These are phyloP conservation scores for Amanita thiersii DNA, from an alignment of 768 basidiomycete species.

Conservation along the genomic window DNA sequence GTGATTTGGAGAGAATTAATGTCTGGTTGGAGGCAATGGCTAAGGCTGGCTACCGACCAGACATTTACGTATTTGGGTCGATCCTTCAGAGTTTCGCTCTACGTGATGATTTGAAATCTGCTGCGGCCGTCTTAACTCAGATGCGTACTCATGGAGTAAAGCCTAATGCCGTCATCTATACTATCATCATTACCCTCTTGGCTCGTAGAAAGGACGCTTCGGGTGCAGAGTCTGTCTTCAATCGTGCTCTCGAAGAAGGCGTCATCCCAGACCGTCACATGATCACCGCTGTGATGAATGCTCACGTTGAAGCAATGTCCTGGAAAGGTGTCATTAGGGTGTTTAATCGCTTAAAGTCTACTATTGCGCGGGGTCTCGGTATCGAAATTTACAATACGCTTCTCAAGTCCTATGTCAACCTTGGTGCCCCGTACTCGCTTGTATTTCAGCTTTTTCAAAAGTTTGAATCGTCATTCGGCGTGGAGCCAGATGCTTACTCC, in stretches of 20 bases:
- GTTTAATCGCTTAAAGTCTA: conserved; percentile 51
- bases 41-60: conserved; percentile 40
- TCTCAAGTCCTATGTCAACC: conserved; percentile 75
- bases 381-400: conserved; percentile 70
- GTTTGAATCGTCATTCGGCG: conserved; percentile 31
- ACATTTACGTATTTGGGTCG: conserved; percentile 48
- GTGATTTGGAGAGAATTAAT: conserved; percentile 41
- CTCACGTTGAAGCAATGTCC: conserved; percentile 71
- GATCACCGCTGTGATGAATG: conserved; percentile 71
- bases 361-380: conserved; percentile 29
- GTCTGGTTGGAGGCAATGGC: conserved; percentile 45
- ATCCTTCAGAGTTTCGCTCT: conserved; percentile 51
- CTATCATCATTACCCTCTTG: conserved; percentile 58
- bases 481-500: conserved; percentile 53
- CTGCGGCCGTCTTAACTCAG: conserved; percentile 42
- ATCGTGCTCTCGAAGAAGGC: conserved; percentile 53
- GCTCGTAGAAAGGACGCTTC: conserved; percentile 52
- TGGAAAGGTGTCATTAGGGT: conserved; percentile 69
- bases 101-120: conserved; percentile 44
- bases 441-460: conserved; percentile 57
- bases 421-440: conserved; percentile 66
- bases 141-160: conserved; percentile 46
- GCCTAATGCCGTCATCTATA: conserved; percentile 51
- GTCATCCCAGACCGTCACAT: conserved; percentile 56
- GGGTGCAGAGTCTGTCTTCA: conserved; percentile 60